Evolutionary conservation across 768 basidiomycete species (phyloP), one percentile per base, ranked within the genome.

Genomic region (Crepidotus variabilis): DNA sequence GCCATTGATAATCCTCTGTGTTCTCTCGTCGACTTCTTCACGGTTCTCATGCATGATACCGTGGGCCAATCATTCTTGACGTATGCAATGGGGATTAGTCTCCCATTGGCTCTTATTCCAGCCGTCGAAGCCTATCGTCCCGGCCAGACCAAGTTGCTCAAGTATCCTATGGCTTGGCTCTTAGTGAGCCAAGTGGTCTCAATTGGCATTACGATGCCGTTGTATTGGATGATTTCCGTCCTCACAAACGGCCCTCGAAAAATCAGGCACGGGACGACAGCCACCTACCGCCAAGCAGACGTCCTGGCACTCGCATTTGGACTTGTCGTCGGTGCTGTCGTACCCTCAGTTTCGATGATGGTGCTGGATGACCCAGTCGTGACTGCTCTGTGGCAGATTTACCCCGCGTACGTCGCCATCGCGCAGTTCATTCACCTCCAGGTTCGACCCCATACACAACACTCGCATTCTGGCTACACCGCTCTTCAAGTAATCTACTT

Each of bases 311-410:
- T 81, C 24, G 59, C 79, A n/a, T 84, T 83, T 61, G 78, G 75
- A 1, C 32, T 82, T 32, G 22, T 78, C 33, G 61, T 73, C 7
- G 82, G 82, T 8, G 75, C 69, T 11, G 61, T 70, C 20, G 72
- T 82, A n/a, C 82, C 82, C 8, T 75, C 80, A 6, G 54, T 71
- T 18, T 71, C 70, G 48, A 76, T 84, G 73, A 49, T 84, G 56
- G 28, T 71, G 47, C 55, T 80, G 23, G 62, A 69, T 22, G 76
- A 77, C 51, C 72, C 78, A 0, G 59, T 59, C 47, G 65, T 82
- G 46, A 83, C 81, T 13, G 78, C 78, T 9, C 67, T 78, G 32
- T 85, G 83, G 83, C 83, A 84, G 58, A 58, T 72, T 23, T 83
- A 78, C 58, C 83, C 84, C 8, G 32, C 78, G n/a, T 70, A 72